Base-by-base conservation (phyloP, 225 moss, liverwort and hornwort genomes). In the Polytrichum formosum region DNA sequence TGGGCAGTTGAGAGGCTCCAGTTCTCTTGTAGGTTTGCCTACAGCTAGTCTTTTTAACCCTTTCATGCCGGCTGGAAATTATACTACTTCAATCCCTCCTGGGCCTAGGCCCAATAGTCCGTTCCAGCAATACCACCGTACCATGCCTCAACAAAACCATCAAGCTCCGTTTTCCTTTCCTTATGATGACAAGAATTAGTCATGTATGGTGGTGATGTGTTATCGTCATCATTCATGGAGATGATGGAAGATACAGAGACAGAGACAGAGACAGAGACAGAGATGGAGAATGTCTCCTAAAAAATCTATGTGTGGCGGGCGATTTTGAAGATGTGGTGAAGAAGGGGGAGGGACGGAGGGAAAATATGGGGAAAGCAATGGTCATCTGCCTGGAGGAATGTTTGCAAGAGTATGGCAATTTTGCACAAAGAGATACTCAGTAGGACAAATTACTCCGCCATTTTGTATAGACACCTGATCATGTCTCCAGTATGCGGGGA, bases 81-180 rank as follows among this genome's bases (percentile, higher is more conserved):
- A 62, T 4, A 63, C 71, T 2, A 5, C 61, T 2, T 61, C 33
- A 21, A 37, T 71, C 20, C 71, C 71, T 2, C 71, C 61, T 22
- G 59, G 30, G 1, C 70, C 59, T 33, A 22, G 71, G 22, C 35
- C 71, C 0, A 71, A 63, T 53, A 71, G 71, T 29, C 61, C 71
- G 0, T 71, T 71, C 37, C 71, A 71, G 62, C 71, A 61, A 8
- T 71, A 71, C 19, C 28, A 21, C 8, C 62, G 71, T 0, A 26
- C 61, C 26, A 26, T 35, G 21, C 61, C 65, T 19, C 65, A 37
- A 2, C 21, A n/a, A 23, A 23, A 7, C 16, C 46, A 33, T 2
- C 62, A 35, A 5, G 7, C 71, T 6, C 37, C 31, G 10, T 61
- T 61, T 18, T 61, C 26, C 37, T 71, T 71, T 23, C 71, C 69